Base-by-base conservation (phyloP, 2,329 filamentous ascomycete species). In the Ophioceras dolichostomum region DNA sequence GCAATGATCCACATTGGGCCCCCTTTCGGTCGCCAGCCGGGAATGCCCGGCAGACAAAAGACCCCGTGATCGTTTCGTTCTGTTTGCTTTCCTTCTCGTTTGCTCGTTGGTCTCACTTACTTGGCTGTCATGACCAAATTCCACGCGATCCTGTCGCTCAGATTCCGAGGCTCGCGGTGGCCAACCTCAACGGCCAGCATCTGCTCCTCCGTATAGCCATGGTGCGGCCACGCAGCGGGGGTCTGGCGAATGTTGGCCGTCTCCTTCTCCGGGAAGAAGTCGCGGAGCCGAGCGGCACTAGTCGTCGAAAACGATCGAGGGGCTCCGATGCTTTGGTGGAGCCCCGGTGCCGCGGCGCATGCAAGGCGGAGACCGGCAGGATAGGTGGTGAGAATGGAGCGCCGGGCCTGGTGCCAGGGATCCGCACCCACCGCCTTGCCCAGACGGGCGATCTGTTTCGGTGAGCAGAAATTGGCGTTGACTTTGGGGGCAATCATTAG, bases 121-220 rank as follows among this genome's bases (percentile, higher is more conserved):
- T 49, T 43, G 37, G 45, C 47, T 17, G 87, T 46, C 6, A 83
- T 76, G 34, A 95, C 80, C 45, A 85, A 75, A 41, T 73, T 70
- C 53, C 91, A 78, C 3, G 91, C 91, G 4, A 81, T 60, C 62
- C 75, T 78, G 55, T 98, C 91, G 4, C 86, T 82, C 52, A 75
- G 68, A 10, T 74, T 81, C 49, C 76, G 69, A 2, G 83, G 76
- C 46, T 79, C 58, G 18, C 89, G 80, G 54, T 96, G 89, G 17
- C 80, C 85, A 4, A 89, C 74, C 32, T 68, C 65, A 35, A 96
- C 73, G 16, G 59, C 59, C 18, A 72, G 65, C 82, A 96, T 91
- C 55, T 95, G 80, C 43, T 82, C 68, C 51, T 82, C 70, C 20
- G 81, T 83, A 57, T 84, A 94, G 42, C 78, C 70, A 42, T 77